phyloP scores from a whole-genome alignment of 148 eudicot species.

The Suaeda aralocaspica region DNA sequence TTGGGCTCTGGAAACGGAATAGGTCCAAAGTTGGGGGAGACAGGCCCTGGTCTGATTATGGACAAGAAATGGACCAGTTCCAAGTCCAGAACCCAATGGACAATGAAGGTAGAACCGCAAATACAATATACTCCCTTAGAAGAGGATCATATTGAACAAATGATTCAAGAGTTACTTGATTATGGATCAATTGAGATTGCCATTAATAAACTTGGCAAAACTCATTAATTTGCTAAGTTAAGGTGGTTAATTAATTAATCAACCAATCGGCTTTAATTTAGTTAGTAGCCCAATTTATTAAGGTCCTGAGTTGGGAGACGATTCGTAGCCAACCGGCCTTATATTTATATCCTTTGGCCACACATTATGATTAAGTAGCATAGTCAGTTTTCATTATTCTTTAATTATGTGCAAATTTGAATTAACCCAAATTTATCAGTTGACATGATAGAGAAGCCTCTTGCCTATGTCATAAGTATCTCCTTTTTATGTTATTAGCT shows the following conservation, averaged over 20 bases:
- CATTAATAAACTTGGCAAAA: slow-evolving; percentile 14
- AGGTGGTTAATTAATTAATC: slow-evolving; percentile 9
- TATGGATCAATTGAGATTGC: slow-evolving; percentile 61
- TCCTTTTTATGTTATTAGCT: background rate
- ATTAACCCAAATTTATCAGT: slow-evolving; percentile 4
- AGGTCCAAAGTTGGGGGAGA: slow-evolving; percentile 16
- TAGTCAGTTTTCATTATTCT: slow-evolving; percentile 13
- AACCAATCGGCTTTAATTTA: slow-evolving; percentile 8
- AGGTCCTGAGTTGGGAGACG: slow-evolving; percentile 35
- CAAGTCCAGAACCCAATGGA: slow-evolving; percentile 15
- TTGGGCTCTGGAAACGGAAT: background rate
- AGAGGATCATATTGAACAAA: slow-evolving; percentile 85
- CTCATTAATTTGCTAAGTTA: slow-evolving; percentile 5
- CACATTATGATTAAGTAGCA: background rate
- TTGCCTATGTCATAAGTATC: slow-evolving; percentile 1
- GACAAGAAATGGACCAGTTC: slow-evolving; percentile 11
- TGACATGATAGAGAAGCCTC: slow-evolving; percentile 5
- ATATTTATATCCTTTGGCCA: slow-evolving; percentile 4
- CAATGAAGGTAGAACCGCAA: slow-evolving; percentile 23
- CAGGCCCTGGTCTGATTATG: slow-evolving; percentile 18
- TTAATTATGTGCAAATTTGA: slow-evolving; percentile 10
- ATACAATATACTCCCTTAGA: slow-evolving; percentile 43
- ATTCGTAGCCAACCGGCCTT: slow-evolving; percentile 32
- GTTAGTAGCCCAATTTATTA: slow-evolving; percentile 2
- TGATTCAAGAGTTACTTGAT: slow-evolving; percentile 80